Percentiles rank a stretch among this genome's conserved stretches.
Conservation (phyloP, 2,329 filamentous ascomycete genomes). For the Helminthosporium solani region DNA sequence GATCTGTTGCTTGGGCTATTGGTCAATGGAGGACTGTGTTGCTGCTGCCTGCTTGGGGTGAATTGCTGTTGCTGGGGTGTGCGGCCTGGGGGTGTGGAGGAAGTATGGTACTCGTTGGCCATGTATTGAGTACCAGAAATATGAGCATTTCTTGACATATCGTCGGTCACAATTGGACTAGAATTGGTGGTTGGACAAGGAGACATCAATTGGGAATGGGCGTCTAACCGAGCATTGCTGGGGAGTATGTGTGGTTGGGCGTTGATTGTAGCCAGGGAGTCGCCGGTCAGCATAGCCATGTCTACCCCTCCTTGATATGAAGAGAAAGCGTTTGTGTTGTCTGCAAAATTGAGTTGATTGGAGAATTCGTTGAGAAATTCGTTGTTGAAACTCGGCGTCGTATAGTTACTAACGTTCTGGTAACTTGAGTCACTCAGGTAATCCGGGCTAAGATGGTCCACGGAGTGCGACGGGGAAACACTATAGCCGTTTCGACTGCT, state of each 20-base stretch:
- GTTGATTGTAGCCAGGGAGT: constrained; percentile 32
- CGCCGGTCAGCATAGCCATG: constrained; percentile 31
- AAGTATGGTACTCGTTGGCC: constrained; percentile 18
- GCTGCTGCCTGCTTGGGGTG: constrained; percentile 37
- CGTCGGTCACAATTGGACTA: constrained; percentile 39
- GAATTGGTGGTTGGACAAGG: constrained; percentile 40
- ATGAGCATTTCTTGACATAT: constrained; percentile 18
- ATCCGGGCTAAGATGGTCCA: constrained; percentile 42
- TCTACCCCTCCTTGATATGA: constrained; percentile 25
- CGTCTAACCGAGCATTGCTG: constrained; percentile 23
- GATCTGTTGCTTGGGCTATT: constrained; percentile 36
- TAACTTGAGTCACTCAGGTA: constrained; percentile 39
- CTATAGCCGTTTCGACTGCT: constrained; percentile 33
- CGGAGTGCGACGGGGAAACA: constrained; percentile 41
- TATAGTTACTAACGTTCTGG: constrained; percentile 33
- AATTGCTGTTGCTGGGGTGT: constrained; percentile 21
- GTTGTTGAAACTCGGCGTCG: constrained; percentile 34
- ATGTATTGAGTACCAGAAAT: constrained; percentile 21
- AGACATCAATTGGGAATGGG: constrained; percentile 37
- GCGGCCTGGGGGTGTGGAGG: constrained; percentile 31
- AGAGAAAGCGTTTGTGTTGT: constrained; percentile 26
- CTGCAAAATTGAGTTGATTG: constrained; percentile 29
- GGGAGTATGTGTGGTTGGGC: constrained; percentile 26
- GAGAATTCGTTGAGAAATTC: constrained; percentile 35
- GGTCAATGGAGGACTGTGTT: constrained; percentile 41